Evolutionary conservation across 2,329 filamentous ascomycete species (phyloP), one percentile per base, ranked within the genome.

Genomic region (Talaromyces albobiverticillius): DNA sequence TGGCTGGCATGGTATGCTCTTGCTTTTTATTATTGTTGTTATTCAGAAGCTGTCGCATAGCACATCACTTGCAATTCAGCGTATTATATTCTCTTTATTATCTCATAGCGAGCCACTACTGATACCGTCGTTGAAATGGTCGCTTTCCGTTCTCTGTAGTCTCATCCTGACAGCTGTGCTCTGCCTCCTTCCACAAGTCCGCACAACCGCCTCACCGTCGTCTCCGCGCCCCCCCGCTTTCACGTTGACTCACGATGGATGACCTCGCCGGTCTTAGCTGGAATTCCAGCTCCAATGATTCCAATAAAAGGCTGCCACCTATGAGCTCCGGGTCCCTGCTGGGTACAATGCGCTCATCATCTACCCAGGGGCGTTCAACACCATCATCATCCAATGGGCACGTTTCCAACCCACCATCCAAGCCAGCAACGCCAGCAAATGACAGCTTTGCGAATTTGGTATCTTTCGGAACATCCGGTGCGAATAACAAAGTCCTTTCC

Each of bases 401-500:
- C 29, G 62, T 66, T 25, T 68, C 67, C 32, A 71, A 67, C 32
- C 66, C 71, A n/a, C 67, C 69, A 2, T 67, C 70, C 0, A 75
- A 76, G 59, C 62, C 74, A 14, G 59, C 67, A 29, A 72, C 73
- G 7, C 71, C 74, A 10, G 67, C 69, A 22, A 74, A 71, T 53
- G 76, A 79, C 59, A 79, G 76, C 61, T 93, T 90, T 31, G 78
- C 75, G 22, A 92, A 77, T 48, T 79, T 82, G 26, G 82, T 76
- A 56, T 93, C 88, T 57, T 86, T 88, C 57, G 64, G 61, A 29
- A 64, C 69, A 3, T 62, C 69, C 13, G 63, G 68, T 40, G 55
- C 74, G 51, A 82, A 80, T 25, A 82, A 80, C 26, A 87, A 85
- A 69, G 94, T 88, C 59, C 77, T 96, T 14, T 83, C 84, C 2